Conservation (phyloP, 768 basidiomycete species). For the Tylopilus felleus region DNA sequence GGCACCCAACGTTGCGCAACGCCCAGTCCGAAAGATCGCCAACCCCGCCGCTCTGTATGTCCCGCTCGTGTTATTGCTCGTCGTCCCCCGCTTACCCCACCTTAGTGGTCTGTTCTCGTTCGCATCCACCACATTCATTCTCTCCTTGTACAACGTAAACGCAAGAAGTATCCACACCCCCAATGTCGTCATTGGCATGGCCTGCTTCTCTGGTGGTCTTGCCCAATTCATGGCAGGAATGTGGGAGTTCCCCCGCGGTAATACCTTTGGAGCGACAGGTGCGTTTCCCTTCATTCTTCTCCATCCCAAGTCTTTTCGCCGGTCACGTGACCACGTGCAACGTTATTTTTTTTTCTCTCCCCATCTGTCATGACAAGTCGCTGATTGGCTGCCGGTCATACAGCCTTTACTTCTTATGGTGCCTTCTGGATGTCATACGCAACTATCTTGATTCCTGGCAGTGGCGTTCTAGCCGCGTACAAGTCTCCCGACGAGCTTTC, state of each 20-base stretch:
- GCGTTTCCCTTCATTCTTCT: background rate
- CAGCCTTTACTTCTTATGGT: constrained; percentile 80
- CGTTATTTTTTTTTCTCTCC: background rate
- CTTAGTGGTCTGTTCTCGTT: constrained; percentile 75
- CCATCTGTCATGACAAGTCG: background rate
- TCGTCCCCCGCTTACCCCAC: background rate
- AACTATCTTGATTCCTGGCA: constrained; percentile 65
- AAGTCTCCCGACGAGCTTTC: constrained; percentile 34
- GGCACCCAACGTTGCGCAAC: constrained; percentile 21
- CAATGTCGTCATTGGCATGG: constrained; percentile 84
- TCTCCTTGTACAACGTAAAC: constrained; percentile 69
- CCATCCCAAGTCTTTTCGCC: background rate
- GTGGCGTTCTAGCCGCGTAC: constrained; percentile 60
- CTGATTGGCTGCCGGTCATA: background rate
- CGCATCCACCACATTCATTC: constrained; percentile 78
- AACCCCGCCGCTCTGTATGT: constrained; percentile 50
- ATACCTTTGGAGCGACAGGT: constrained; percentile 73
- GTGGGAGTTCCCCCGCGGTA: constrained; percentile 77
- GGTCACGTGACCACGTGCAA: background rate
- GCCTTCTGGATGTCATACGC: constrained; percentile 89
- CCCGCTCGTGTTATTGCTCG: background rate
- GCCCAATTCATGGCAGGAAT: constrained; percentile 85
- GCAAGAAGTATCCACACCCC: constrained; percentile 52
- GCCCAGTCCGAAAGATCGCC: constrained; percentile 41
- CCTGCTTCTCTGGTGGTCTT: constrained; percentile 79